Percentiles rank a stretch among this genome's conserved stretches.
Evolutionary conservation across 805 yeast species (phyloP).

Genomic region (Spathaspora boniae): DNA sequence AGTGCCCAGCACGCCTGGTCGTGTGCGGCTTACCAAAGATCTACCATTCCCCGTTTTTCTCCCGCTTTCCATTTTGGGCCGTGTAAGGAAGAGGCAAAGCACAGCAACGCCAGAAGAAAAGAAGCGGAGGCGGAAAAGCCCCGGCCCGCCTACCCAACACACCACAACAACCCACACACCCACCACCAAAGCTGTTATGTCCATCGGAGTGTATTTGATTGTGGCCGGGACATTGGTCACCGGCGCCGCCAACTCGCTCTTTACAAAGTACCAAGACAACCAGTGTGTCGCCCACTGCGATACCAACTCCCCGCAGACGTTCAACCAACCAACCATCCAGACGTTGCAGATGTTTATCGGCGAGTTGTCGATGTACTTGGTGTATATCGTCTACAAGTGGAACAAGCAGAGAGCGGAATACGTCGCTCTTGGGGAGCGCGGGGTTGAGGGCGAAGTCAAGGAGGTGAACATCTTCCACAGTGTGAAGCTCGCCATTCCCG

Average conservation of each 20-base stretch:
- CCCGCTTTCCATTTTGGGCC: too few relatives aligned
- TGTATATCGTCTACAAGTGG: slow-evolving; percentile 29
- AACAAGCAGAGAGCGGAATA: slow-evolving; percentile 12
- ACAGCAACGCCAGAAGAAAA: too few relatives aligned
- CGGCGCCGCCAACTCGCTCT: slow-evolving; percentile 70
- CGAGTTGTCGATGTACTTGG: slow-evolving; percentile 51
- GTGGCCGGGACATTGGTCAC: slow-evolving; percentile 55
- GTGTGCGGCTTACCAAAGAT: too few relatives aligned
- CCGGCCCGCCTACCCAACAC: too few relatives aligned
- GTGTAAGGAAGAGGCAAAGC: too few relatives aligned
- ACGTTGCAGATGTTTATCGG: slow-evolving; percentile 81
- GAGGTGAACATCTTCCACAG: slow-evolving; percentile 12
- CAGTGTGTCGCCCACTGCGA: slow-evolving; percentile 62
- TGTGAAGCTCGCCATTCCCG: slow-evolving; percentile 50
- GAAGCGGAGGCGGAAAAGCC: too few relatives aligned
- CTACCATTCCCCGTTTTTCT: too few relatives aligned
- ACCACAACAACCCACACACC: too few relatives aligned
- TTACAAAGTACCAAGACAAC: slow-evolving; percentile 73
- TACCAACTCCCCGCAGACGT: slow-evolving; percentile 41
- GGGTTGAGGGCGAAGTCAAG: slow-evolving; percentile 9
- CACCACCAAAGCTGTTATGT: too few relatives aligned
- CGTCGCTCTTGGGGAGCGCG: slow-evolving; percentile 10
- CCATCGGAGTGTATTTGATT: slow-evolving; percentile 11
- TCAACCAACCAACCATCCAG: slow-evolving; percentile 78
- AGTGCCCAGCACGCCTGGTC: too few relatives aligned